Evolutionary conservation across 495 filamentous ascomycete genomes (phyloP).

Genomic region (Friedmanniomyces endolithicus): DNA sequence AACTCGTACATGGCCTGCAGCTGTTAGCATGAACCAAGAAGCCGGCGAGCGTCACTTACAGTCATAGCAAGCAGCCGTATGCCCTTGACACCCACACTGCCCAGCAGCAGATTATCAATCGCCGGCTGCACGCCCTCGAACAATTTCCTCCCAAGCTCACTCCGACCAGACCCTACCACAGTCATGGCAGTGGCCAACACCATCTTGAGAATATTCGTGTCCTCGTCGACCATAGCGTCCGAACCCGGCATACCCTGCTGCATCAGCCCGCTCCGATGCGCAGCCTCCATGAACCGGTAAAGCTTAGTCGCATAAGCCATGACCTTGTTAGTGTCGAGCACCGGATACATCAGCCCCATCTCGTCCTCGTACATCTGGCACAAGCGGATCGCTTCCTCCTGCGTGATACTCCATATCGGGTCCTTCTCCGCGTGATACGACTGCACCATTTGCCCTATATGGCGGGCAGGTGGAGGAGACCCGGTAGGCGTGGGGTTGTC

Average conservation of each 20-base stretch:
- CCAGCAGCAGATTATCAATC: slow-evolving; percentile 57
- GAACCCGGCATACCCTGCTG: slow-evolving; percentile 41
- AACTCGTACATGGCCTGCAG: slow-evolving; percentile 70
- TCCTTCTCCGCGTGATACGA: slow-evolving; percentile 44
- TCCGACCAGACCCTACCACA: slow-evolving; percentile 64
- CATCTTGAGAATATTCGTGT: slow-evolving; percentile 62
- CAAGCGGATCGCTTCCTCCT: slow-evolving; percentile 59
- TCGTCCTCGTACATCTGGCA: slow-evolving; percentile 70
- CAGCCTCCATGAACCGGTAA: slow-evolving; percentile 60
- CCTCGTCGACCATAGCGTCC: slow-evolving; percentile 55
- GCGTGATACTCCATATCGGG: slow-evolving; percentile 60
- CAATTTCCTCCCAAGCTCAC: slow-evolving; percentile 54
- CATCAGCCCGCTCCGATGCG: slow-evolving; percentile 44
- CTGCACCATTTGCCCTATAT: slow-evolving; percentile 26
- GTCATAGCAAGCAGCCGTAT: slow-evolving; percentile 64
- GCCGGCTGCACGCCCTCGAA: slow-evolving; percentile 57
- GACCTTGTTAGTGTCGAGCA: slow-evolving; percentile 57
- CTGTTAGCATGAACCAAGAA: neutral
- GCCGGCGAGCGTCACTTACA: slow-evolving; percentile 33
- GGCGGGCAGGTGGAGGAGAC: slow-evolving; percentile 18
- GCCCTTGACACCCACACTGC: slow-evolving; percentile 50
- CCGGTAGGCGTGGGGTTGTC: slow-evolving; percentile 36
- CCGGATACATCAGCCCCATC: slow-evolving; percentile 75
- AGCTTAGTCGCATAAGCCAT: slow-evolving; percentile 52
- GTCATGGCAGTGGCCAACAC: slow-evolving; percentile 62